Percentiles rank a stretch among this genome's conserved stretches.
Conservation (phyloP, 164 flowering plant species). For the Dillenia suffruticosa region DNA sequence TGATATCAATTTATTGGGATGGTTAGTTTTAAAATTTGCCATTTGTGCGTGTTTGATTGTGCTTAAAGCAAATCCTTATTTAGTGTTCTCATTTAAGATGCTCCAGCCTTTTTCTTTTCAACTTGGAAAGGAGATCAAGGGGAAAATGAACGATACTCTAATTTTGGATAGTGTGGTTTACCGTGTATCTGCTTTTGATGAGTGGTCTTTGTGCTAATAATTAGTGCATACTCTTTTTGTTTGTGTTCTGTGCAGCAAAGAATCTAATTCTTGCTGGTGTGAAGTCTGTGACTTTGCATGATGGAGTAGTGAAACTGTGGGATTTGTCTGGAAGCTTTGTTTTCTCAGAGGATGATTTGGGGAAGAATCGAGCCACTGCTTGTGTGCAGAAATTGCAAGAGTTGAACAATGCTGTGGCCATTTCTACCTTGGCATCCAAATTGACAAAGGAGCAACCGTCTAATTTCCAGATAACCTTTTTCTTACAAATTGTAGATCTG, state of each 20-base stretch:
- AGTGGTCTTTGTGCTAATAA: too few species aligned
- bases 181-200: too few species aligned
- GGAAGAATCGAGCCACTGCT: conserved; percentile 76
- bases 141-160: too few species aligned
- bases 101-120: too few species aligned
- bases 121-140: too few species aligned
- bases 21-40: too few species aligned
- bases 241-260: conserved; percentile 56
- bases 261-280: conserved; percentile 90
- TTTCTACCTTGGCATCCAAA: conserved; percentile 45
- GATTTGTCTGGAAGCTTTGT: conserved; percentile 77
- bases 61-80: too few species aligned
- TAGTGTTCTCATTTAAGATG: too few species aligned
- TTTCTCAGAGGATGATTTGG: conserved; percentile 70
- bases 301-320: conserved; percentile 76
- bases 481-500: too few species aligned
- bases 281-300: conserved; percentile 85
- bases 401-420: conserved; percentile 65
- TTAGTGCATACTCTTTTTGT: background rate
- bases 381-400: conserved; percentile 82
- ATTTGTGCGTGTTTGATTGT: too few species aligned
- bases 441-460: conserved; percentile 66
- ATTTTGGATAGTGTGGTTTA: too few species aligned
- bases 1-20: too few species aligned
- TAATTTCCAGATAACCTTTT: conserved; percentile 52